Conservation (phyloP, 768 basidiomycete genomes). For the Tricholomella constricta region DNA sequence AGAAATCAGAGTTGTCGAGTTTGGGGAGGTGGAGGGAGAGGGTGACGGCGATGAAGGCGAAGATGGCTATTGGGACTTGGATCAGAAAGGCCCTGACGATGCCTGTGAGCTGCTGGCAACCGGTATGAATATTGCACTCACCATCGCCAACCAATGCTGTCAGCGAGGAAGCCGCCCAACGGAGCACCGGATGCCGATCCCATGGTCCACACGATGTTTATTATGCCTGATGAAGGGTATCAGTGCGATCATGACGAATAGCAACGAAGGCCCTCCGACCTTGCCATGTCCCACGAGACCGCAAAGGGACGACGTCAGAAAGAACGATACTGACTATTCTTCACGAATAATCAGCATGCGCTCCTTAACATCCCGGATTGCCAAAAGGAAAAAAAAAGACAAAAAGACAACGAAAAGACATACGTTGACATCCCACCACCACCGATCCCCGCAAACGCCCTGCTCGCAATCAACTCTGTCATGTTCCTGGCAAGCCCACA, state of each 20-base stretch:
- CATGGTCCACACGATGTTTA: constrained; percentile 60
- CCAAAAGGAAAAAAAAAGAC: no score
- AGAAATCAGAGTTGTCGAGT: constrained; percentile 40
- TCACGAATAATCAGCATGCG: background rate
- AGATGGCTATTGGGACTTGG: constrained; percentile 56
- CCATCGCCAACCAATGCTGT: constrained; percentile 72
- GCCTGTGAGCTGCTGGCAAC: background rate
- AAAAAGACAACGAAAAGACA: constrained; percentile 24
- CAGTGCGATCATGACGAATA: background rate
- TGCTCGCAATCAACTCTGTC: constrained; percentile 52
- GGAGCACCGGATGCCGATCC: constrained; percentile 65
- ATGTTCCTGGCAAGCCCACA: constrained; percentile 58
- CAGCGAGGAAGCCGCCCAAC: constrained; percentile 61
- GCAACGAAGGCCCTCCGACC: constrained; percentile 32
- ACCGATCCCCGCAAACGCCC: constrained; percentile 60
- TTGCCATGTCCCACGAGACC: constrained; percentile 71
- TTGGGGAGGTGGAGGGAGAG: constrained; percentile 57
- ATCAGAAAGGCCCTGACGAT: constrained; percentile 54
- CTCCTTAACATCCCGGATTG: background rate
- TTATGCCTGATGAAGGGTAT: constrained; percentile 38
- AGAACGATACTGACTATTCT: constrained; percentile 67
- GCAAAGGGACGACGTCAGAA: constrained; percentile 64
- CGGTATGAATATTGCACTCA: constrained; percentile 17
- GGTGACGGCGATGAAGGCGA: constrained; percentile 56
- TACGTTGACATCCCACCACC: constrained; percentile 67